Conservation (phyloP, 768 basidiomycete species). For the Lenzites betulinus region DNA sequence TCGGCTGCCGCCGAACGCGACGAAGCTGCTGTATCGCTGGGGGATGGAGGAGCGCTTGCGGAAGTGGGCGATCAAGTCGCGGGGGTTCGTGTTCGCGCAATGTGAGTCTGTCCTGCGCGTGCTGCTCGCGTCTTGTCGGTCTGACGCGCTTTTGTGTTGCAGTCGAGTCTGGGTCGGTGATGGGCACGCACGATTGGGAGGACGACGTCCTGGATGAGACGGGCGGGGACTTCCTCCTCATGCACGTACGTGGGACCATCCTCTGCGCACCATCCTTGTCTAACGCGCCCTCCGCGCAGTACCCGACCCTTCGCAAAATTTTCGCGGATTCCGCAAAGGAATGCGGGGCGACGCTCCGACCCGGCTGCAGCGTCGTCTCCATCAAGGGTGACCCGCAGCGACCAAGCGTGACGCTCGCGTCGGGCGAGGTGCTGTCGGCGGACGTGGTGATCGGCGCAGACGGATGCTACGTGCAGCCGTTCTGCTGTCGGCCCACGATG, state of each 20-base stretch:
- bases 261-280: not conserved
- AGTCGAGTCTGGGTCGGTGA: constrained; percentile 47
- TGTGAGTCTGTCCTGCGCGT: constrained; percentile 3
- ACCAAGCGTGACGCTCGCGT: constrained; percentile 29
- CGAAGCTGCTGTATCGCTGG: constrained; percentile 57
- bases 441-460: constrained; percentile 35
- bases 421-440: constrained; percentile 29
- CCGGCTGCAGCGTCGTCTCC: constrained; percentile 16
- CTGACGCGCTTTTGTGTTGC: not conserved
- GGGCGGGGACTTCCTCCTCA: constrained; percentile 49
- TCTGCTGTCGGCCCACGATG: constrained; percentile 15
- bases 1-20: constrained; percentile 59
- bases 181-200: constrained; percentile 50
- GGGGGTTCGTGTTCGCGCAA: constrained; percentile 26
- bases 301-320: constrained; percentile 31
- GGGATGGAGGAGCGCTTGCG: constrained; percentile 48
- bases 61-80: constrained; percentile 31
- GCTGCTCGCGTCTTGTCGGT: not conserved
- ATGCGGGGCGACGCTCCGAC: constrained; percentile 24
- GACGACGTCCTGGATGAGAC: constrained; percentile 49
- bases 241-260: constrained; percentile 42
- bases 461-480: constrained; percentile 15
- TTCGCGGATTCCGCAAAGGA: constrained; percentile 29
- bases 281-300: constrained; percentile 15
- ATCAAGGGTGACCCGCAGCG: constrained; percentile 11